Base-by-base conservation (phyloP, 164 flowering plant species). In the Echeveria elegans region DNA sequence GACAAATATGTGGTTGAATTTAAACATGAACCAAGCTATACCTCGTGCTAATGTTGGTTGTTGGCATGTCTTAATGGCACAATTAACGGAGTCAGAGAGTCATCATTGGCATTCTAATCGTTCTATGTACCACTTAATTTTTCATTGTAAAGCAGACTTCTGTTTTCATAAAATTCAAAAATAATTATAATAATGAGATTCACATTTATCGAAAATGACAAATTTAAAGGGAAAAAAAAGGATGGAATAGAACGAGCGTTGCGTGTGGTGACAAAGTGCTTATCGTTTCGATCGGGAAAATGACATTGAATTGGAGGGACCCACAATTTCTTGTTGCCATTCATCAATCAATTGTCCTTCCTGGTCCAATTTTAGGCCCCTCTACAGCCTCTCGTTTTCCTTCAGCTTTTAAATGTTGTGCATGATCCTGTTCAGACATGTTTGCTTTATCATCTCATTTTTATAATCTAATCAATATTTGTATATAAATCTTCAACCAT, bases 211-310 rank as follows among this genome's bases (percentile, higher is more conserved):
- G 61, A 18, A 56, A 28, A 56, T 56, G 61, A 56, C 61, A 56
- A 56, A 56, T 26, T 56, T 26, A 32, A 56, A 56, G 15, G n/a
- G n/a, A n/a, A n/a, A n/a, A n/a, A n/a, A n/a, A n/a, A 53, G n/a
- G n/a, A 56, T 26, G 56, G 32, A 28, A 28, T 29, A 16, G 6
- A 28, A 52, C 58, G 18, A 26, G 32, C 23, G 59, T 56, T 28
- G 61, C 61, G 61, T 56, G 61, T 56, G 16, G 61, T 19, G 31
- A 56, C 61, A 29, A 56, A 56, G 61, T 56, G 32, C 15, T 56
- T 56, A 56, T 56, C 61, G 32, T 26, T 56, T 56, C 19, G 32
- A 56, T 56, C 7, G 3, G 61, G 61, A 56, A 56, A 56, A 28
- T 28, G 61, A 56, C 61, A 56, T 56, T 56, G 2, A 56, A 56